These are phyloP conservation scores for Collybiopsis confluens DNA, from an alignment of 768 basidiomycete genomes.

Conservation along the genomic window DNA sequence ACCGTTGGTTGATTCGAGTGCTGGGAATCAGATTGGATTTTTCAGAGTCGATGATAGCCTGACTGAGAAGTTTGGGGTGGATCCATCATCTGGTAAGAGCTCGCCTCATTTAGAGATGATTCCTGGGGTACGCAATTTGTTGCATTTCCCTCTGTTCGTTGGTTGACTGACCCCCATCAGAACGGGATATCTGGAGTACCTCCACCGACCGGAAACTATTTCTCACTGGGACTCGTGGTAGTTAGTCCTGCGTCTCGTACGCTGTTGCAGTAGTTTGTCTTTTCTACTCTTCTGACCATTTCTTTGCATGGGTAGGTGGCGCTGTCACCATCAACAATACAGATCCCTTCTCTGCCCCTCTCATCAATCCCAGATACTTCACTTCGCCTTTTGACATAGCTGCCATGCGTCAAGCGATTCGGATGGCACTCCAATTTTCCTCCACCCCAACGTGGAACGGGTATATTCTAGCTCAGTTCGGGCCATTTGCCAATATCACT, in stretches of 20 bases:
- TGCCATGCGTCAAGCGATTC: constrained; percentile 12
- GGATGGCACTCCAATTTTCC: constrained; percentile 9
- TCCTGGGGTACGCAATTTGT: neutral
- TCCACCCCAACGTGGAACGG: constrained; percentile 11
- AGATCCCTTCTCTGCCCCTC: constrained; percentile 32
- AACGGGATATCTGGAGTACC: neutral
- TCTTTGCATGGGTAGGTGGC: constrained; percentile 11
- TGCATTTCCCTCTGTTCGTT: neutral
- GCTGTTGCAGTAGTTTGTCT: neutral
- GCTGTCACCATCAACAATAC: constrained; percentile 26
- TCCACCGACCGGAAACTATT: neutral
- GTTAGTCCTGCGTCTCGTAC: constrained; percentile 3
- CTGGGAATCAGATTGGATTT: neutral
- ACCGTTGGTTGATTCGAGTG: neutral
- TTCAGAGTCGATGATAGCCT: neutral
- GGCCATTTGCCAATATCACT: neutral
- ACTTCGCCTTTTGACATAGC: constrained; percentile 12
- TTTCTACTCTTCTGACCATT: neutral
- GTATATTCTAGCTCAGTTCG: constrained; percentile 8
- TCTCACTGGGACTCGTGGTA: neutral
- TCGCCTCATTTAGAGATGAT: neutral
- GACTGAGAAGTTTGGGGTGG: neutral
- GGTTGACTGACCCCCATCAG: neutral
- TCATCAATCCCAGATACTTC: constrained; percentile 40
- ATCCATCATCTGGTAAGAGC: neutral